Base-by-base conservation (phyloP, 2,329 filamentous ascomycete genomes). In the Venturia nashicola region DNA sequence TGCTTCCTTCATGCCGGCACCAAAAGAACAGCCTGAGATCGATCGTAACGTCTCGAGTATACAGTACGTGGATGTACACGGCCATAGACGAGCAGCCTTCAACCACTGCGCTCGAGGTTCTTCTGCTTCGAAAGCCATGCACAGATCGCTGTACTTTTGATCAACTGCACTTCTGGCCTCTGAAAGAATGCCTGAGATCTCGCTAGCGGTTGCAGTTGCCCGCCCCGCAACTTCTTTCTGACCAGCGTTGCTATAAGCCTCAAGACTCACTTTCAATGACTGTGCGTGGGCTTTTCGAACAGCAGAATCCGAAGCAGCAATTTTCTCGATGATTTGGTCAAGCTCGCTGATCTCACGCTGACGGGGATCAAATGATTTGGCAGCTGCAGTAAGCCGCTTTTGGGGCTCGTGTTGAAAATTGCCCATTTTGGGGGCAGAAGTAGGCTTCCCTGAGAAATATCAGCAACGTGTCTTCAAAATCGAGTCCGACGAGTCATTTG, bases 1-100 rank as follows among this genome's bases (percentile, higher is more conserved):
- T 0, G 62, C 67, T 8, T 74, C 65, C 23, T 74, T 74, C 72
- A 78, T 74, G 0, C 68, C 67, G 0, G 59, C 20, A 0, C 74
- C 71, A 5, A 78, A 74, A 0, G n/a, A 8, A 2, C 34, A 8
- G 5, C 66, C 64, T 0, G 69, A 67, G 1, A 67, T 71, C 0
- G 73, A 75, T 4, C 77, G 71, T 0, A 84, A 69, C 46, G 78
- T 77, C 65, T 80, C 76, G 0, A 84, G 74, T 1, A 82, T 59
- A 0, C 78, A 71, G 0, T 74, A 63, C 0, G 72, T 73, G 0
- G 78, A 79, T 0, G 78, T 65, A 1, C 73, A 73, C 0, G 82
- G 81, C 76, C 77, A 80, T 0, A 82, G 69, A 0, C 72, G 67
- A 0, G 74, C 76, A 0, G 65, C 27, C 9, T 69, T 63, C 0